Evolutionary conservation across 2,329 filamentous ascomycete genomes (phyloP), one percentile per base, ranked within the genome.

Genomic region (Pochonia chlamydosporia): DNA sequence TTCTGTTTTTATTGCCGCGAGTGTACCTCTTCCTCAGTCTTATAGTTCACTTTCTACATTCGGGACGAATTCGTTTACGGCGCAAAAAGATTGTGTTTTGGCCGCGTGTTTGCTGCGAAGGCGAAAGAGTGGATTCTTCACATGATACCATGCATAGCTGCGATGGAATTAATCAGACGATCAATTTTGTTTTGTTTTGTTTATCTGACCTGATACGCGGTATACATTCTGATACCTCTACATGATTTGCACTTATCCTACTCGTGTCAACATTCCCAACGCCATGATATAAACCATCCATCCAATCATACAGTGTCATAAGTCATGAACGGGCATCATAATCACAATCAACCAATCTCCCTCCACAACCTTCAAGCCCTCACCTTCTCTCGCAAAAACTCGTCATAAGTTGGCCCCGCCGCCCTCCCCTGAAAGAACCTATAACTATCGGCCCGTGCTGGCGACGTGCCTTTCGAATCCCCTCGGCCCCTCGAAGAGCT

Each of bases 391-490:
- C 46, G 49, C 30, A 48, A 21, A 31, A 54, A 56, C 26, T 60
- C 59, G 16, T 59, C 57, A 28, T 60, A 60, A 11, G 50, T 53
- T 25, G 52, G 43, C 0, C 57, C 56, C 9, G 54, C 36, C 6
- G 49, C 54, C 4, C 59, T 56, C 6, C 56, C 52, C 40, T 63
- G 61, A 20, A 59, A 57, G 33, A 55, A 55, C 11, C 60, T 52
- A 35, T 62, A 62, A 3, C 61, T 58, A 8, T 62, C 59, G 20
- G 59, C 57, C 13, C 62, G 51, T 20, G 25, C 53, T 13, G 40
- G 36, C 7, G 41, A 16, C 7, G 25, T 8, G 10, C 35, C 16
- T 3, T 39, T 16, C 14, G 14, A 8, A 20, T 39, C 18, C n/a
- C 47, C 11, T 44, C 42, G 25, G 36, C 11, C 40, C 43, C 52